phyloP scores from a whole-genome alignment of 116 monocot genomes.

The Iris pallida region DNA sequence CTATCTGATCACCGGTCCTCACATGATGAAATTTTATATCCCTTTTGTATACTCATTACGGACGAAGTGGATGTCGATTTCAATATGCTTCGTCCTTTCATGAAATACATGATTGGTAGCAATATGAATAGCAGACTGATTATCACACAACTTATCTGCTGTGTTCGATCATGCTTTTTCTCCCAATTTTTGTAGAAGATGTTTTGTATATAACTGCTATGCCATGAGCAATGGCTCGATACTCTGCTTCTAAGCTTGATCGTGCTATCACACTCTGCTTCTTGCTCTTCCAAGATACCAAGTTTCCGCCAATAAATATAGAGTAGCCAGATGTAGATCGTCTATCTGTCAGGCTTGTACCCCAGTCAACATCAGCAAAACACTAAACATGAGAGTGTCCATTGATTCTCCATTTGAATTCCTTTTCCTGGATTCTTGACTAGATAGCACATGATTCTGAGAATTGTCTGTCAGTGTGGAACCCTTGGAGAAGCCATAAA shows the following conservation, averaged over 20 bases:
- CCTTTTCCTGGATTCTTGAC: neutral
- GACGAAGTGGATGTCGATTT: too few relatives aligned
- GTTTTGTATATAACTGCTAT: neutral
- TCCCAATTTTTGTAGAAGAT: too few relatives aligned
- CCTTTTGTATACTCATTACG: too few relatives aligned
- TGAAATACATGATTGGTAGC: too few relatives aligned
- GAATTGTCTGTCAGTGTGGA: neutral
- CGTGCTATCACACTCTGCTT: neutral
- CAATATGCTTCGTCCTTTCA: too few relatives aligned
- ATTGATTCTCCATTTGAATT: neutral
- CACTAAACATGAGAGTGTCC: neutral
- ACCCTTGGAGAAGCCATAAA: neutral
- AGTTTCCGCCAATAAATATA: neutral
- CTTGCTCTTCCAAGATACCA: neutral
- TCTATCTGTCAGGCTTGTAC: neutral
- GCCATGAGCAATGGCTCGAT: neutral
- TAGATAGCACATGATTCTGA: neutral
- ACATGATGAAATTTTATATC: too few relatives aligned
- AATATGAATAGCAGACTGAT: too few relatives aligned
- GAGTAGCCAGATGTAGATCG: neutral
- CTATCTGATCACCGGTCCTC: too few relatives aligned
- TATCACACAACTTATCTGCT: too few relatives aligned
- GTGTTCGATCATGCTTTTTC: too few relatives aligned
- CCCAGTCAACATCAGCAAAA: neutral
- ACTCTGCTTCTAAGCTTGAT: neutral